Evolutionary conservation across 345 rosid genomes (phyloP), one percentile per base, ranked within the genome.

Genomic region (Geranium rotundifolium): DNA sequence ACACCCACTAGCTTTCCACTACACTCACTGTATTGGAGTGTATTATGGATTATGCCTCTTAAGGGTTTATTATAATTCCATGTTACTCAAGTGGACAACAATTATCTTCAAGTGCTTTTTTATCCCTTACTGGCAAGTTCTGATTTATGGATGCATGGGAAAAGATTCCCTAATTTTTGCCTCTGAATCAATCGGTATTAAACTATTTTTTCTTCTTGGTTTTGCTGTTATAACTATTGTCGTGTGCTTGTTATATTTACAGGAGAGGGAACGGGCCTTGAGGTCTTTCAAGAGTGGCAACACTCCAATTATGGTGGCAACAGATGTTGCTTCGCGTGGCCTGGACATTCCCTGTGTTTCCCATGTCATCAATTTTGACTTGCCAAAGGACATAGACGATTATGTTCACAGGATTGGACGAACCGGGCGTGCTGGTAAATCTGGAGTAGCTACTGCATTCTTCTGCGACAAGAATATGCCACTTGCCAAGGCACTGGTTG

Each of bases 321-420:
- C 84, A 17, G 87, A 82, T 61, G 87, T 82, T 68, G 87, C 87
- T 17, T 70, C 87, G 0, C 69, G 84, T 27, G 84, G 84, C 17
- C 74, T 82, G 31, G 87, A 82, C 63, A 72, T 82, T 13, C 87
- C 84, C 0, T 65, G 62, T 23, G 84, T 82, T 49, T 73, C 87
- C 16, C 87, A 74, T 68, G 87, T 82, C 19, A 69, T 80, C 52
- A 82, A 82, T 59, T 82, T 73, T 61, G 87, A 82, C 72, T 66
- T 82, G 49, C 87, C 84, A 5, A 76, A 63, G 46, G 68, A 61
- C 41, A 77, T 82, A 17, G 82, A 76, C 37, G 77, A 74, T 41
- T 82, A 82, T 56, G 87, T 82, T 57, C 87, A 80, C 68, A 73
- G 87, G 64, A 82, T 82, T 14, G 87, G 87, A 18, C 76, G 81